Evolutionary conservation across 176 grass and related monocot genomes (phyloP).

Genomic region (Bolboschoenus planiculmis): DNA sequence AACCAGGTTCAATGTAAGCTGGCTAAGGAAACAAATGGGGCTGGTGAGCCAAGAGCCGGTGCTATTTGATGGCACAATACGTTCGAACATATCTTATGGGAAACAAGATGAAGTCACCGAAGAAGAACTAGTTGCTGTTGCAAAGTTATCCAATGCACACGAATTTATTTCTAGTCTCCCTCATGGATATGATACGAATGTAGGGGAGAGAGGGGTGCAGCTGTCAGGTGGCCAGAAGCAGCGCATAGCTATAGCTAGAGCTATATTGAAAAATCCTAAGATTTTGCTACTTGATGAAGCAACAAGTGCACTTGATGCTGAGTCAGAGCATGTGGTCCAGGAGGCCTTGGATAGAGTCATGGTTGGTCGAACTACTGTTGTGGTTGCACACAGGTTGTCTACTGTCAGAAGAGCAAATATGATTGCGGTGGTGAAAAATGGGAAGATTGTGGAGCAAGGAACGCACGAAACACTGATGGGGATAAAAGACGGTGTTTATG

Average conservation of each 20-base stretch:
- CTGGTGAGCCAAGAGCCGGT: slow-evolving; percentile 79
- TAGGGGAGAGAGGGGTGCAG: slow-evolving; percentile 64
- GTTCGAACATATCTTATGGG: slow-evolving; percentile 64
- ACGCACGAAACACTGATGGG: slow-evolving; percentile 50
- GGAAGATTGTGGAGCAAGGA: slow-evolving; percentile 60
- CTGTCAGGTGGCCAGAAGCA: slow-evolving; percentile 85
- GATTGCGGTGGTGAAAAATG: slow-evolving; percentile 76
- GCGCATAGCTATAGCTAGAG: slow-evolving; percentile 60
- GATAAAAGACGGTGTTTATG: slow-evolving; percentile 56
- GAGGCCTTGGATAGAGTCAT: slow-evolving; percentile 62
- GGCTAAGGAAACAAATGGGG: slow-evolving; percentile 67
- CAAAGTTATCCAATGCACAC: slow-evolving; percentile 67
- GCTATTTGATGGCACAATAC: slow-evolving; percentile 72
- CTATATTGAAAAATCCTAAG: slow-evolving; percentile 63
- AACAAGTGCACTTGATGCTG: slow-evolving; percentile 67
- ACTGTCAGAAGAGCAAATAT: slow-evolving; percentile 65
- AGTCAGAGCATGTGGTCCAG: slow-evolving; percentile 72
- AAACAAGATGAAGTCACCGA: slow-evolving; percentile 50
- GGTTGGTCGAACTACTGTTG: slow-evolving; percentile 63
- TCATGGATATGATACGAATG: slow-evolving; percentile 61
- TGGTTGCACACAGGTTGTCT: slow-evolving; percentile 66
- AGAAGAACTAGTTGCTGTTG: slow-evolving; percentile 51
- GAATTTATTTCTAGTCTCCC: slow-evolving; percentile 67
- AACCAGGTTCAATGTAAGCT: slow-evolving; percentile 49
- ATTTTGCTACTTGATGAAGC: slow-evolving; percentile 77